phyloP scores from a whole-genome alignment of 1,284 basidiomycete species.

The Trichosporon sp. region DNA sequence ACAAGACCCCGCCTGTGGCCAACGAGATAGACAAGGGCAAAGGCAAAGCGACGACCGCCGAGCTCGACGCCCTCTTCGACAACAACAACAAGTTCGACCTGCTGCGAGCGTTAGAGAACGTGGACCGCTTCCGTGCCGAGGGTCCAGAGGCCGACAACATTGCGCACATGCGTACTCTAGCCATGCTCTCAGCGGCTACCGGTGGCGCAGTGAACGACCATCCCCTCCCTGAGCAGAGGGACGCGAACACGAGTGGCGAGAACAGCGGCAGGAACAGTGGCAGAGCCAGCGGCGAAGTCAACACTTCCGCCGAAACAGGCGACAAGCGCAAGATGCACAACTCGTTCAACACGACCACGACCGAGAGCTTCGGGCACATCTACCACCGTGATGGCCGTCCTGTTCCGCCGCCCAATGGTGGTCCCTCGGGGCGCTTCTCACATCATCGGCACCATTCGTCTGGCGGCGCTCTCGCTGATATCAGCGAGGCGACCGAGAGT shows the following conservation, averaged over 20 bases:
- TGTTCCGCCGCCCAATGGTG: conserved; percentile 23
- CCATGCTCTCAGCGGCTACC: neutral
- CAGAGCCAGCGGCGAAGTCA: neutral
- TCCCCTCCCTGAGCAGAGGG: neutral
- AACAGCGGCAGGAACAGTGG: neutral
- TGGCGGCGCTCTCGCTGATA: conserved; percentile 6
- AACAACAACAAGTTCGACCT: conserved; percentile 1
- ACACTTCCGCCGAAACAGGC: neutral
- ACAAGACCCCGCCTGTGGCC: neutral
- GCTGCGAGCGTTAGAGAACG: neutral
- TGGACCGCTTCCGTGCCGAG: neutral
- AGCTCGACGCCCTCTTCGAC: conserved; percentile 10
- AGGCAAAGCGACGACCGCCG: neutral
- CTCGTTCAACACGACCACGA: conserved; percentile 24
- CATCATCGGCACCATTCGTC: conserved; percentile 5
- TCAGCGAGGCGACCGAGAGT: conserved; percentile 18
- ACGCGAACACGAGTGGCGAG: conserved; percentile 13
- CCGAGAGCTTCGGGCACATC: conserved; percentile 53
- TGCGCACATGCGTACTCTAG: conserved; percentile 4
- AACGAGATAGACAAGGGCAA: neutral
- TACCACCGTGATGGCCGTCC: conserved; percentile 44
- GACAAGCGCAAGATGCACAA: conserved; percentile 20
- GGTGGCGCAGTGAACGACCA: neutral
- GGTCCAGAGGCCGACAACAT: conserved; percentile 4
- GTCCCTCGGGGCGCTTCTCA: neutral